Evolutionary conservation across 768 basidiomycete genomes (phyloP).

Genomic region (Pulveroboletus sp.): DNA sequence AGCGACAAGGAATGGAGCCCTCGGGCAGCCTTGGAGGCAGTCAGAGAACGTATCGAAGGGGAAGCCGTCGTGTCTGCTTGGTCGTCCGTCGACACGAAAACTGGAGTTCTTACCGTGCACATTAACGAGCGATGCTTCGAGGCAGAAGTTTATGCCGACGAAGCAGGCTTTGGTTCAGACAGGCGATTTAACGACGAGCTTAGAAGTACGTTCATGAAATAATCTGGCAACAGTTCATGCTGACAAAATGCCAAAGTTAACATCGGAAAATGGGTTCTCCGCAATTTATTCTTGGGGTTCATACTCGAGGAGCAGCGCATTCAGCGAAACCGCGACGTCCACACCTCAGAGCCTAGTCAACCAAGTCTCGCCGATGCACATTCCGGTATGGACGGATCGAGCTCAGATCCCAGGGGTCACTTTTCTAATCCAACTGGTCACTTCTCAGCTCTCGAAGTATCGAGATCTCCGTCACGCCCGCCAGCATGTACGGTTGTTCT

Average conservation of each 20-base stretch:
- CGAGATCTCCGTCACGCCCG: constrained; percentile 21
- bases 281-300: constrained; percentile 80
- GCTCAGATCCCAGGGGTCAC: constrained; percentile 26
- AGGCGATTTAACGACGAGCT: constrained; percentile 70
- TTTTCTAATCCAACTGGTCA: constrained; percentile 14
- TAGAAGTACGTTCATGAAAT: constrained; percentile 52
- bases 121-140: constrained; percentile 88
- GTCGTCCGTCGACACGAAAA: constrained; percentile 87
- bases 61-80: constrained; percentile 83
- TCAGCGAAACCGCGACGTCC: constrained; percentile 32
- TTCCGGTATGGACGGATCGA: constrained; percentile 19
- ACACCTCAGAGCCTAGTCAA: constrained; percentile 15
- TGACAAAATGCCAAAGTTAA: constrained; percentile 54
- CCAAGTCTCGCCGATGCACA: constrained; percentile 17
- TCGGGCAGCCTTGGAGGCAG: constrained; percentile 79
- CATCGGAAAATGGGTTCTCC: constrained; percentile 85
- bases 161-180: constrained; percentile 65
- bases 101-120: constrained; percentile 84
- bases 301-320: constrained; percentile 62
- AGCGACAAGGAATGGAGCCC: constrained; percentile 56
- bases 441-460: constrained; percentile 29
- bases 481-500: constrained; percentile 44
- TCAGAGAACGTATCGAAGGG: constrained; percentile 90
- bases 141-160: constrained; percentile 92
- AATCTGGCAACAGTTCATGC: constrained; percentile 1